A percentile compares a stretch with the other conserved stretches of the same genome.
Conservation (phyloP, 768 basidiomycete genomes). For the Tulasnella calospora region DNA sequence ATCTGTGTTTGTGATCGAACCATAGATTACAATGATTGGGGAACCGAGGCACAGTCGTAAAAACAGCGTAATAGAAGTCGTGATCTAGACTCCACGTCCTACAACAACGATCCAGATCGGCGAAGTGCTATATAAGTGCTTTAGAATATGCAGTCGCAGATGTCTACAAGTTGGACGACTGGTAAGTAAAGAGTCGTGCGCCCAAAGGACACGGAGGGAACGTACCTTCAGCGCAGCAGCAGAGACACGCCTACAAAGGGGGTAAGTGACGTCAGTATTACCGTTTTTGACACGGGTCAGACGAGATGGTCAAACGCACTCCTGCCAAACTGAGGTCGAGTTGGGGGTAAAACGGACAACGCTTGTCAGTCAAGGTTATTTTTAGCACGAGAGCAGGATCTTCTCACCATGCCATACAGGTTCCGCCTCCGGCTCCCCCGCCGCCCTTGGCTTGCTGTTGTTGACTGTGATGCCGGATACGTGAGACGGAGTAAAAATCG, state of each 20-base stretch:
- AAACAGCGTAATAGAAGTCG: background rate
- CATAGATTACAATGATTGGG: background rate
- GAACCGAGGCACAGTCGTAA: background rate
- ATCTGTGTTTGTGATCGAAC: background rate
- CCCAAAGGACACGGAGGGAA: background rate
- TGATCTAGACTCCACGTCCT: background rate
- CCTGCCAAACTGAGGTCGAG: background rate
- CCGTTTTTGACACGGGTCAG: background rate
- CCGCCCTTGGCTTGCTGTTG: background rate
- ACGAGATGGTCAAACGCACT: background rate
- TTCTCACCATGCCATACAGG: slow-evolving; percentile 20
- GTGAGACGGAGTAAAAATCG: background rate
- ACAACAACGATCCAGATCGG: background rate
- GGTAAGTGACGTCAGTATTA: background rate
- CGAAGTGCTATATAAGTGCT: background rate
- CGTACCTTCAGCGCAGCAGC: slow-evolving; percentile 6
- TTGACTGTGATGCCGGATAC: background rate
- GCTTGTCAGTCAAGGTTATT: background rate
- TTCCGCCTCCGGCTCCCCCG: slow-evolving; percentile 9
- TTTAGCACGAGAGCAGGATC: background rate
- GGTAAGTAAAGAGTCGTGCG: background rate
- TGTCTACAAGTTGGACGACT: background rate
- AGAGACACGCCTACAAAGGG: background rate
- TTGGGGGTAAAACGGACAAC: background rate
- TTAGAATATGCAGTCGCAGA: slow-evolving; percentile 1